Evolutionary conservation across 176 grass and related monocot species (phyloP), one percentile per base, ranked within the genome.

Genomic region (Cenchrus fungigraminus): DNA sequence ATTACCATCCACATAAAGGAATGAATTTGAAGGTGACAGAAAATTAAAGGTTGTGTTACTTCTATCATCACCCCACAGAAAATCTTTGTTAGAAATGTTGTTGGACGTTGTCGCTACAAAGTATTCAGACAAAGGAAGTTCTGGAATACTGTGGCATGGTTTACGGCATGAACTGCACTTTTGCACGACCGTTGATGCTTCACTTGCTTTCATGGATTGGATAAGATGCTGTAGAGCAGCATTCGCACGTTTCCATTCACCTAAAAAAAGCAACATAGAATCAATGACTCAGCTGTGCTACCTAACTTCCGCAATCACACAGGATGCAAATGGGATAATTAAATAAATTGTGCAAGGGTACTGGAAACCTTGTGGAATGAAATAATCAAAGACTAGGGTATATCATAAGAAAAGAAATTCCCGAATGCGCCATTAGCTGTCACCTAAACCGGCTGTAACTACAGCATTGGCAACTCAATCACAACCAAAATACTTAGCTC

Each of bases 191-290:
- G 73, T 76, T 17, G 63, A 85, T 65, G 77, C 79, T 87, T 82
- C 78, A 73, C 59, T 75, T 43, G 49, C 82, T 88, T 90, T 91
- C 53, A 91, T 79, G 81, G 77, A 95, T 66, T 89, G 78, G 82
- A 87, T 65, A 87, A 98, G 91, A 86, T 95, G 89, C 54, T 93
- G 82, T 72, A 98, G 78, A 83, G 91, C 85, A 72, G 73, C 81
- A 68, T 90, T 76, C 17, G 46, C 91, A 74, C 76, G 87, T 88
- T 92, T 98, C 96, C 93, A 98, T 77, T 95, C 84, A 92, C 96
- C 96, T 98, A 74, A 50, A 57, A 78, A 43, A 89, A 83, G 52
- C 19, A 90, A 78, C 13, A 79, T 57, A 73, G 47, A 78, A 52
- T 73, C 54, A 65, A 76, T 78, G 65, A 86, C 28, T 78, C 70